Evolutionary conservation across 495 filamentous ascomycete species (phyloP).

Genomic region (Penicillium riverlandense): DNA sequence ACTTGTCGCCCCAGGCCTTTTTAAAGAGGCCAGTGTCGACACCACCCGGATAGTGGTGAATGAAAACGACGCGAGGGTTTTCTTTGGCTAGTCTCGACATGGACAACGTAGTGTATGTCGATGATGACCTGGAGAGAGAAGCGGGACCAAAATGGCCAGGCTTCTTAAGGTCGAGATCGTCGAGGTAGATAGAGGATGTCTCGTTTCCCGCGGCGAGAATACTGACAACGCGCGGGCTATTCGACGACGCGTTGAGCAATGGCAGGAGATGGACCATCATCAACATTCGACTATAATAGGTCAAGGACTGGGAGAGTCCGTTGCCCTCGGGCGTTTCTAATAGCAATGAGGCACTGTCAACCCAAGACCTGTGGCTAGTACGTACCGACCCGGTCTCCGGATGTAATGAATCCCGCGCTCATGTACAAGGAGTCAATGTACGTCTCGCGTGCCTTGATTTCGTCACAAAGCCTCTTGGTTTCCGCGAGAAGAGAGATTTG

Average conservation of each 20-base stretch:
- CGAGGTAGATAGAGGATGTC: conserved; percentile 10
- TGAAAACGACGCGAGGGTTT: conserved; percentile 26
- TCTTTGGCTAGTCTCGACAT: conserved; percentile 18
- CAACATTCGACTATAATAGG: conserved; percentile 28
- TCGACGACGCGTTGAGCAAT: conserved; percentile 11
- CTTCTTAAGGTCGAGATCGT: conserved; percentile 27
- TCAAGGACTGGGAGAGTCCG: conserved; percentile 13
- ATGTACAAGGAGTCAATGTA: conserved; percentile 28
- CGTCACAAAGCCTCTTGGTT: conserved; percentile 18
- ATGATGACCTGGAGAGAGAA: conserved; percentile 7
- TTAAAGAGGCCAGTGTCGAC: conserved; percentile 29
- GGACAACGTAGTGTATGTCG: conserved; percentile 9
- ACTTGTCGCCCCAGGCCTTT: conserved; percentile 14
- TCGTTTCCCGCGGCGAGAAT: conserved; percentile 25
- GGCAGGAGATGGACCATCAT: conserved; percentile 24
- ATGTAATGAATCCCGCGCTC: conserved; percentile 28
- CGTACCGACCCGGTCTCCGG: conserved; percentile 20
- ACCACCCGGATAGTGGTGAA: conserved; percentile 27
- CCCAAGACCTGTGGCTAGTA: not conserved
- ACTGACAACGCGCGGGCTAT: conserved; percentile 20
- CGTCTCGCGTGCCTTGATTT: conserved; percentile 21
- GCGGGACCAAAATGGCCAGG: conserved; percentile 21
- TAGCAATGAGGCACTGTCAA: not conserved
- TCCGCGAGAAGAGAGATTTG: conserved; percentile 30
- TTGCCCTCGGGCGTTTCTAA: conserved; percentile 12